Percentiles rank a stretch among this genome's conserved stretches.
These are phyloP conservation scores for Linderina pennispora DNA, from an alignment of 192 early-diverging fungal species.

Conservation along the genomic window DNA sequence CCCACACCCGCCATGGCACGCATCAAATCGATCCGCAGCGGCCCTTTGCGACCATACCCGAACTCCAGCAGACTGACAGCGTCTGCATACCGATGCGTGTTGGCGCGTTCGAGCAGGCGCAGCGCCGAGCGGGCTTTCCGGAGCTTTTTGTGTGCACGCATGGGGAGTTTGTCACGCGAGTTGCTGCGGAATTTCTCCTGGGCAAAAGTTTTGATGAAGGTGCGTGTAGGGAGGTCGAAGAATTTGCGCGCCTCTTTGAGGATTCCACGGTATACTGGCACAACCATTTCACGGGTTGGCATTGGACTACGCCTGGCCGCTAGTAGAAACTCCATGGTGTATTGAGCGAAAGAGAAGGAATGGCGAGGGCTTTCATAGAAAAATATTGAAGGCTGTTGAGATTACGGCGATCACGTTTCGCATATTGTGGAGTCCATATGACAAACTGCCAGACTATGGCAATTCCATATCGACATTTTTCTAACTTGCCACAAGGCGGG, in stretches of 20 bases:
- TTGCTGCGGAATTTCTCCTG: conserved; percentile 17
- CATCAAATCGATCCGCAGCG: conserved; percentile 21
- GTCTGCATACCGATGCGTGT: conserved; percentile 19
- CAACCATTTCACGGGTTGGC: conserved; percentile 7
- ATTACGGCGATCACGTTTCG: too few relatives aligned
- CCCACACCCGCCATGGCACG: conserved; percentile 23
- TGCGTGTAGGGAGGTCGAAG: conserved; percentile 32
- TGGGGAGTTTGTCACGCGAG: conserved; percentile 13
- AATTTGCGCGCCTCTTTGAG: conserved; percentile 29
- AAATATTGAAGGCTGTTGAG: too few relatives aligned
- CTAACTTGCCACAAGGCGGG: too few relatives aligned
- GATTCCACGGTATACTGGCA: conserved; percentile 23
- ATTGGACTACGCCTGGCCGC: too few relatives aligned
- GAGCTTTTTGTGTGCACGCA: conserved; percentile 10
- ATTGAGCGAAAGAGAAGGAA: too few relatives aligned
- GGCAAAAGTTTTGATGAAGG: conserved; percentile 28
- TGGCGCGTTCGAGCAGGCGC: conserved; percentile 31
- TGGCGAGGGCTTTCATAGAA: too few relatives aligned
- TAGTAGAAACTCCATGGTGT: too few relatives aligned
- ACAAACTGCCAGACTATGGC: too few relatives aligned
- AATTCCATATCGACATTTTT: too few relatives aligned
- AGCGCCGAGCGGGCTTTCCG: conserved; percentile 13
- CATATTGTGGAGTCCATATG: too few relatives aligned
- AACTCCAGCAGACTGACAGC: conserved; percentile 36
- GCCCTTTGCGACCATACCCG: conserved; percentile 40